These are phyloP conservation scores for Lodderomyces theae DNA, from an alignment of 1,139 yeast species.

Conservation along the genomic window DNA sequence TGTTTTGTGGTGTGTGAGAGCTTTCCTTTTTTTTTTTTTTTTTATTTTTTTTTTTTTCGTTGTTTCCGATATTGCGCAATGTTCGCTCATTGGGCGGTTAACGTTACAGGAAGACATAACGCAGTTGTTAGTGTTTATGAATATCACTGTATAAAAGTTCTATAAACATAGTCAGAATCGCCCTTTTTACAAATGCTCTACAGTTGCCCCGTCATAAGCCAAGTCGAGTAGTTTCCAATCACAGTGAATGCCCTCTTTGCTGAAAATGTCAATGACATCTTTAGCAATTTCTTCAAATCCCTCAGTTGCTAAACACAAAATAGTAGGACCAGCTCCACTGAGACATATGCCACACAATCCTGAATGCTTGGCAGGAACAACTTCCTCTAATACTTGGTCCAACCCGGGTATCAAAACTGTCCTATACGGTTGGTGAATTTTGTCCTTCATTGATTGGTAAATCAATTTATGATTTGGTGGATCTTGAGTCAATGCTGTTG, in stretches of 20 bases:
- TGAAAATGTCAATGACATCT: constrained; percentile 69
- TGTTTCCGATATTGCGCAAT: not conserved
- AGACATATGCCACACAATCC: constrained; percentile 92
- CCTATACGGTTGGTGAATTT: constrained; percentile 93
- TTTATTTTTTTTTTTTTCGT: not conserved
- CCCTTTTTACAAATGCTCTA: constrained; percentile 13
- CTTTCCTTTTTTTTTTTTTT: not conserved
- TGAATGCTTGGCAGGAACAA: constrained; percentile 77
- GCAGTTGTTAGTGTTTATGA: too few relatives aligned
- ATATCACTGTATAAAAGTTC: too few relatives aligned
- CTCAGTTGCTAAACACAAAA: constrained; percentile 86
- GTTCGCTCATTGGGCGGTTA: not conserved
- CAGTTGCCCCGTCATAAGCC: constrained; percentile 84
- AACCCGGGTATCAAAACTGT: constrained; percentile 89
- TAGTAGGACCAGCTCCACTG: constrained; percentile 98
- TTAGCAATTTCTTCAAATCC: constrained; percentile 82
- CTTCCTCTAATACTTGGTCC: constrained; percentile 71
- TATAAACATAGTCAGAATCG: too few relatives aligned
- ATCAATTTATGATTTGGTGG: constrained; percentile 82
- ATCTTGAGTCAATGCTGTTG: constrained; percentile 76
- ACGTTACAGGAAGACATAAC: not conserved
- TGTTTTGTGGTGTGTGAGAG: too few relatives aligned
- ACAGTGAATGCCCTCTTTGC: constrained; percentile 65
- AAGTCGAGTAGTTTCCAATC: constrained; percentile 80
- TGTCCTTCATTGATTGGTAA: constrained; percentile 95